Conservation (phyloP, 2,329 filamentous ascomycete genomes). For the Coniochaeta sp. region DNA sequence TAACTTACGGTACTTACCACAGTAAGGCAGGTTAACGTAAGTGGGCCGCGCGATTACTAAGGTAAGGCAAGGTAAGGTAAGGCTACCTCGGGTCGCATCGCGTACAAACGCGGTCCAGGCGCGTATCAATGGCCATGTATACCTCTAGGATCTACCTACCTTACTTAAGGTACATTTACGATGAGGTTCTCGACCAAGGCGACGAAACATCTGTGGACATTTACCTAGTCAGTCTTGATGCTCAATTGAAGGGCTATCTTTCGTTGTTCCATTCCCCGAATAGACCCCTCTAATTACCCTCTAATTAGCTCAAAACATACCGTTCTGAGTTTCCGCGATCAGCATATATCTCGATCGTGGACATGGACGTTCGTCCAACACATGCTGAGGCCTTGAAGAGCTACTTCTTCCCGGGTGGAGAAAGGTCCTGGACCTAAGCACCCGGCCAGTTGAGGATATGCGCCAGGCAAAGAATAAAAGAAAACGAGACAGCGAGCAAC, state of each 20-base stretch:
- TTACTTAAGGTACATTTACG: no score
- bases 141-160: no score
- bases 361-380: neutral
- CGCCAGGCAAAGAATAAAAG: neutral
- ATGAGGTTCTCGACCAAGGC: no score
- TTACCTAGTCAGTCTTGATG: no score
- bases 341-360: neutral
- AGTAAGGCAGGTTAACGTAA: neutral
- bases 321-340: neutral
- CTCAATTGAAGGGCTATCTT: no score
- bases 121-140: neutral
- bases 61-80: no score
- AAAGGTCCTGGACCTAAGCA: neutral
- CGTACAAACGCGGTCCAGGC: neutral
- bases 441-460: neutral
- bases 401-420: neutral
- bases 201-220: neutral
- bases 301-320: neutral
- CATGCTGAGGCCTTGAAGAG: neutral
- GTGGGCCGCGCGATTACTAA: neutral
- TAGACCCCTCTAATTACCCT: no score
- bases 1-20: no score
- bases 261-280: neutral
- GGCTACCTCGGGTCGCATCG: no score
- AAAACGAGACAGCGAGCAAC: neutral